Evolutionary conservation across 2,329 filamentous ascomycete species (phyloP).

Genomic region (Nemania sp.): DNA sequence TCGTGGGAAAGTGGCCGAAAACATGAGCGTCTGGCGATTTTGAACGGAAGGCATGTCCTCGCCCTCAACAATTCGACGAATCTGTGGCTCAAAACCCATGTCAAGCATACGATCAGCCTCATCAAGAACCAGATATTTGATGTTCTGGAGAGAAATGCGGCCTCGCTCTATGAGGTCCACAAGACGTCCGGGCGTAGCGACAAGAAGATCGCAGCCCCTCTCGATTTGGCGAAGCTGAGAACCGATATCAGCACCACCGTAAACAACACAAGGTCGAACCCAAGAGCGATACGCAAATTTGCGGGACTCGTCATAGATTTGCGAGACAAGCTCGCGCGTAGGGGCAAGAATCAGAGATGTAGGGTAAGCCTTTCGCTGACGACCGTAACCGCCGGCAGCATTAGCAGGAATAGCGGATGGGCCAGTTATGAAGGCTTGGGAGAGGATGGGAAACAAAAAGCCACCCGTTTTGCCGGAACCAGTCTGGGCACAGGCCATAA

Average conservation of each 20-base stretch:
- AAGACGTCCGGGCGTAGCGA: conserved; percentile 95
- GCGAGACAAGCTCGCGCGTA: conserved; percentile 96
- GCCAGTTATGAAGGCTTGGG: conserved; percentile 92
- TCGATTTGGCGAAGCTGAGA: conserved; percentile 98
- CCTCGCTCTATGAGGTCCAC: conserved; percentile 98
- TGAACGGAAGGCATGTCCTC: conserved; percentile 92
- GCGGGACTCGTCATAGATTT: conserved; percentile 96
- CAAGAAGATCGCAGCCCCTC: conserved; percentile 92
- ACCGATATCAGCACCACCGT: conserved; percentile 98
- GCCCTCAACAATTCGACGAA: conserved; percentile 95
- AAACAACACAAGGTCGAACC: conserved; percentile 98
- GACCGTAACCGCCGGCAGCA: conserved; percentile 73
- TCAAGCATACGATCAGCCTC: conserved; percentile 99
- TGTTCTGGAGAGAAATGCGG: conserved; percentile 95
- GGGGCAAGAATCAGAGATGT: conserved; percentile 95
- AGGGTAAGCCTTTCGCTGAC: conserved; percentile 96
- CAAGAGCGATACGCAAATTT: conserved; percentile 99
- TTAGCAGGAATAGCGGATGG: conserved; percentile 71
- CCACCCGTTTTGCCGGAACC: conserved; percentile 99
- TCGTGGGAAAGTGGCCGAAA: conserved; percentile 97
- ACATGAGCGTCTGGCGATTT: conserved; percentile 97
- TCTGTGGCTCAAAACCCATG: conserved; percentile 99
- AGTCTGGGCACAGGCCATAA: conserved; percentile 99
- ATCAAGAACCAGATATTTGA: conserved; percentile 98
- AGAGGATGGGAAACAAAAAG: conserved; percentile 98